Conservation (phyloP, 805 yeast species). For the Dipodascus albidus region DNA sequence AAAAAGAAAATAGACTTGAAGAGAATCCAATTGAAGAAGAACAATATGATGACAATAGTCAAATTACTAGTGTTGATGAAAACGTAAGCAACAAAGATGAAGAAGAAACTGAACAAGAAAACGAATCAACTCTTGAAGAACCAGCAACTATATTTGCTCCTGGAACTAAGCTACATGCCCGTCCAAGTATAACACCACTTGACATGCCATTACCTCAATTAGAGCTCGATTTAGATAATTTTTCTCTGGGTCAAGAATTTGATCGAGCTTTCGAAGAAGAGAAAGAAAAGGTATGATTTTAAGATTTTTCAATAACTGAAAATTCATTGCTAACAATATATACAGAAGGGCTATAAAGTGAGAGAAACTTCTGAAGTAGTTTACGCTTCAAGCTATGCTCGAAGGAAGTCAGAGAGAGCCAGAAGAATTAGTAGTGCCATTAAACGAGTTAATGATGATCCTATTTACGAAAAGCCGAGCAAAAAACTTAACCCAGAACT, state of each 20-base stretch:
- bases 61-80: not conserved
- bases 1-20: slow-evolving; percentile 10
- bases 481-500: not conserved
- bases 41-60: not conserved
- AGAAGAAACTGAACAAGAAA: slow-evolving; percentile 9
- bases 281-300: not conserved
- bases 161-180: not conserved
- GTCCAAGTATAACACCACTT: not conserved
- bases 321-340: not conserved
- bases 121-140: not conserved
- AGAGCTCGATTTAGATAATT: not conserved
- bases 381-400: not conserved
- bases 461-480: not conserved
- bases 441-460: not conserved
- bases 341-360: not conserved
- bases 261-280: not conserved
- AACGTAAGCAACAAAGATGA: not conserved
- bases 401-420: not conserved
- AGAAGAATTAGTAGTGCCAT: not conserved
- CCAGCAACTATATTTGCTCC: not conserved
- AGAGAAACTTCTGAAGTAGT: not conserved
- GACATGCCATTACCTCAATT: not conserved
- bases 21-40: slow-evolving; percentile 18
- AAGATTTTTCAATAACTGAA: not conserved
- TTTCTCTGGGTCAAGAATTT: not conserved